These are phyloP conservation scores for Fermentozyma sake DNA, from an alignment of 1,139 yeast species.

Conservation along the genomic window DNA sequence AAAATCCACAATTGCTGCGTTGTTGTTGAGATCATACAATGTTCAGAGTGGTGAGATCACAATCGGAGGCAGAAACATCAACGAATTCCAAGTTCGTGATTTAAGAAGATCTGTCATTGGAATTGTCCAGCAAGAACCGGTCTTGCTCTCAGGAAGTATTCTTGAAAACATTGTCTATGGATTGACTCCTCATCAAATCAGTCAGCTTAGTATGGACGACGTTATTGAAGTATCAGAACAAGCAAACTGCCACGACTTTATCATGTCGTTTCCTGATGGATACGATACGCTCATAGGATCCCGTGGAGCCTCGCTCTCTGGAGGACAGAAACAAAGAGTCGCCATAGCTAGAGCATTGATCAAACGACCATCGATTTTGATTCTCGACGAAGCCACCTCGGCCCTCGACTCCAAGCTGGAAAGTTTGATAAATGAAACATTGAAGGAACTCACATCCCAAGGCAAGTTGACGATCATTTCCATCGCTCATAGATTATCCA, in stretches of 20 bases:
- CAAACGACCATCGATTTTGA: conserved; percentile 56
- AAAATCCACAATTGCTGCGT: conserved; percentile 76
- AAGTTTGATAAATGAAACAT: conserved; percentile 56
- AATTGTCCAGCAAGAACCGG: conserved; percentile 86
- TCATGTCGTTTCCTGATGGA: conserved; percentile 46
- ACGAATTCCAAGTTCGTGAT: conserved; percentile 63
- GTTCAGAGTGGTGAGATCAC: conserved; percentile 52
- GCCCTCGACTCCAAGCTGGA: conserved; percentile 77
- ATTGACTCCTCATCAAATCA: conserved; percentile 50
- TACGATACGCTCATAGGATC: conserved; percentile 52
- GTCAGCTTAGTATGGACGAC: conserved; percentile 36
- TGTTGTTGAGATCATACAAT: conserved; percentile 67
- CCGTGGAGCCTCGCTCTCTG: conserved; percentile 60
- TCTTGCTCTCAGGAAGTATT: conserved; percentile 72
- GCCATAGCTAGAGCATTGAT: conserved; percentile 82
- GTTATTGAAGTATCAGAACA: conserved; percentile 40
- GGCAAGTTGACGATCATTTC: conserved; percentile 82
- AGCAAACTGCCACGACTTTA: conserved; percentile 56
- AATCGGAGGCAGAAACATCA: conserved; percentile 64
- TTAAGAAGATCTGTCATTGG: conserved; percentile 69
- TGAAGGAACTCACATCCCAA: conserved; percentile 45
- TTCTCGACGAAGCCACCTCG: conserved; percentile 76
- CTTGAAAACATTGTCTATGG: conserved; percentile 80
- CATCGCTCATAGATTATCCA: conserved; percentile 86
- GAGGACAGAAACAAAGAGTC: conserved; percentile 88